phyloP scores from a whole-genome alignment of 345 rosid species.

The Bruguiera parviflora region DNA sequence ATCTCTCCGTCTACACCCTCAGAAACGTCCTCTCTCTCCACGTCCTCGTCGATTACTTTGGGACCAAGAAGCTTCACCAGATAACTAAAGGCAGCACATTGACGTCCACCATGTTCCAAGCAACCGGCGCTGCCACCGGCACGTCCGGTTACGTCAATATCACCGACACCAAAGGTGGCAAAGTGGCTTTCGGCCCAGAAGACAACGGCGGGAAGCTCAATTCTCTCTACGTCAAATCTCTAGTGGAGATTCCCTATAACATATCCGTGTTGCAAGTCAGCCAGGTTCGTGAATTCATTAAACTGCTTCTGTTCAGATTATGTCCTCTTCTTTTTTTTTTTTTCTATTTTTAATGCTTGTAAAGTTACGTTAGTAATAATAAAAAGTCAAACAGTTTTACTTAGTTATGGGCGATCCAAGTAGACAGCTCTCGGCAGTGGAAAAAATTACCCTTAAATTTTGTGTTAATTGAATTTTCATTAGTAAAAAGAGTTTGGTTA shows the following conservation, averaged over 20 bases:
- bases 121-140: slow-evolving; percentile 29
- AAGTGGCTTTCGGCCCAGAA: slow-evolving; percentile 25
- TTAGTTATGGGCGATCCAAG: too few species aligned
- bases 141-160: slow-evolving; percentile 30
- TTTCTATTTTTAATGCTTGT: too few species aligned
- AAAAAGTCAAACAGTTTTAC: too few species aligned
- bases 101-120: slow-evolving; percentile 33
- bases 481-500: too few species aligned
- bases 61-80: slow-evolving; percentile 35
- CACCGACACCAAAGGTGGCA: slow-evolving; percentile 26
- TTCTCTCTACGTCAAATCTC: slow-evolving; percentile 25
- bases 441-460: too few species aligned
- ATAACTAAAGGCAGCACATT: slow-evolving; percentile 19
- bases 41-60: slow-evolving; percentile 33
- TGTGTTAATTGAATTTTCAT: too few species aligned
- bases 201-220: slow-evolving; percentile 19
- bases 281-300: slow-evolving; percentile 9
- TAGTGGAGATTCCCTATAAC: slow-evolving; percentile 29
- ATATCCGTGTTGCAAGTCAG: slow-evolving; percentile 30
- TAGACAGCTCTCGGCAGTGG: too few species aligned
- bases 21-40: slow-evolving; percentile 28
- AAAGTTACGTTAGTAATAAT: too few species aligned
- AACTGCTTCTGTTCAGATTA: too few species aligned
- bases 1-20: slow-evolving; percentile 20
- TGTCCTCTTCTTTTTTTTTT: too few species aligned